Base-by-base conservation (phyloP, 805 yeast species). In the Candida vaughaniae region DNA sequence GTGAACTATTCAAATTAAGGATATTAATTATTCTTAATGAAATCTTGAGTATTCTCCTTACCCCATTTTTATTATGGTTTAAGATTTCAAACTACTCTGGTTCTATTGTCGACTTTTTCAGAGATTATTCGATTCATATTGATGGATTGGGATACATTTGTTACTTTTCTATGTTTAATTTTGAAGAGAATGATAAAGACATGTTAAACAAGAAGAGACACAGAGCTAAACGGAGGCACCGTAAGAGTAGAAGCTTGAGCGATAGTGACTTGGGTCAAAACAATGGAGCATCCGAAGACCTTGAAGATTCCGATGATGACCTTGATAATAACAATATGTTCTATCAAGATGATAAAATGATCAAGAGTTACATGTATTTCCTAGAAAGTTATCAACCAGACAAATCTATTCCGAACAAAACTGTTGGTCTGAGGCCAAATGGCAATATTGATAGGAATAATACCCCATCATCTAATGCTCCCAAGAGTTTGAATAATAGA, bases 81-180 rank as follows among this genome's bases (percentile, higher is more conserved):
- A 78, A 87, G 14, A 66, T 93, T 18, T 88, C 96, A 3, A 73
- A 73, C 34, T 73, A 79, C 17, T 69, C 91, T 10, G 90, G 85
- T 19, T 71, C 78, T 18, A 84, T 93, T 30, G 77, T 93, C 22
- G 98, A 93, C 54, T 93, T 93, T 53, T 87, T 91, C 58, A 66
- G 98, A 38, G 97, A 91, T 41, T 83, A 78, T 48, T 81, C 95
- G 9, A 81, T 89, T 9, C 93, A 91, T 56, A 87, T 90, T 32
- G 97, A 90, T 63, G 98, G 96, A 0, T 66, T 93, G 27, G 99
- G 99, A 0, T 84, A 90, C 53, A 95, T 93, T 25, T 91, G 98
- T 55, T 82, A 87, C 20, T 88, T 82, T 70, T 98, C 98, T 2
- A 86, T 87, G 81, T 93, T 93, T 62, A 83, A 87, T 47, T 78